phyloP scores from a whole-genome alignment of 352 stramenopile genomes.

The Globisporangium viniferum region DNA sequence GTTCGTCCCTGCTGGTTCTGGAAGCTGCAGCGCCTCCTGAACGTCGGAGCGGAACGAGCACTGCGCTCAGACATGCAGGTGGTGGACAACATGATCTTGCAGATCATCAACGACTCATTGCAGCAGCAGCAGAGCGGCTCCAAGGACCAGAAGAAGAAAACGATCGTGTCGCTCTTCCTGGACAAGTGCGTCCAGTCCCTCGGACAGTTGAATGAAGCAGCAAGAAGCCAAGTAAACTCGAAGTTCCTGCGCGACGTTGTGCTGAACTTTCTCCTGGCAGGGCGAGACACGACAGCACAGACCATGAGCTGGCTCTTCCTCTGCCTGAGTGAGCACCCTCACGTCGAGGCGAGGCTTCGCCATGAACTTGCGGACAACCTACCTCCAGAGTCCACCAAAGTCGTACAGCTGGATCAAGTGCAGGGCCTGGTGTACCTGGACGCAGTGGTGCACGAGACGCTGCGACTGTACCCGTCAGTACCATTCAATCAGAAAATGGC shows the following conservation, averaged over 20 bases:
- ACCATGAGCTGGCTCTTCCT: slow-evolving; percentile 58
- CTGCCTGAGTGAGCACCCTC: slow-evolving; percentile 37
- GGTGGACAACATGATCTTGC: slow-evolving; percentile 7
- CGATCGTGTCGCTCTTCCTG: slow-evolving; percentile 25
- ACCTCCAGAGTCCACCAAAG: background rate
- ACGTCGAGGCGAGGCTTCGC: slow-evolving; percentile 18
- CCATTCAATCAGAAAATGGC: slow-evolving; percentile 21
- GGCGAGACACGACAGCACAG: slow-evolving; percentile 54
- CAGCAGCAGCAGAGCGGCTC: background rate
- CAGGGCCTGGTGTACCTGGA: slow-evolving; percentile 5
- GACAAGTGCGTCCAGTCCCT: slow-evolving; percentile 1
- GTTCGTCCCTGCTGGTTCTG: slow-evolving; percentile 34
- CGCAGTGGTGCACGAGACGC: slow-evolving; percentile 3
- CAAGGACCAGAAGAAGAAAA: background rate
- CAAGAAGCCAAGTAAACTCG: slow-evolving; percentile 6
- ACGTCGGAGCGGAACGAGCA: slow-evolving; percentile 26
- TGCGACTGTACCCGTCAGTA: slow-evolving; percentile 21
- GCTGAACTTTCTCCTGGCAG: slow-evolving; percentile 60
- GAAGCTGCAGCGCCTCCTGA: slow-evolving; percentile 30
- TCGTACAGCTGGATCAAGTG: slow-evolving; percentile 11
- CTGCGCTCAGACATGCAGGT: slow-evolving; percentile 3
- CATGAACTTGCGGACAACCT: background rate
- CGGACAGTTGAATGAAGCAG: background rate
- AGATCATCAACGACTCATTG: slow-evolving; percentile 18
- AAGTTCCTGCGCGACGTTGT: slow-evolving; percentile 51